These are phyloP conservation scores for Ogataea pini DNA, from an alignment of 805 yeast genomes.

Conservation along the genomic window DNA sequence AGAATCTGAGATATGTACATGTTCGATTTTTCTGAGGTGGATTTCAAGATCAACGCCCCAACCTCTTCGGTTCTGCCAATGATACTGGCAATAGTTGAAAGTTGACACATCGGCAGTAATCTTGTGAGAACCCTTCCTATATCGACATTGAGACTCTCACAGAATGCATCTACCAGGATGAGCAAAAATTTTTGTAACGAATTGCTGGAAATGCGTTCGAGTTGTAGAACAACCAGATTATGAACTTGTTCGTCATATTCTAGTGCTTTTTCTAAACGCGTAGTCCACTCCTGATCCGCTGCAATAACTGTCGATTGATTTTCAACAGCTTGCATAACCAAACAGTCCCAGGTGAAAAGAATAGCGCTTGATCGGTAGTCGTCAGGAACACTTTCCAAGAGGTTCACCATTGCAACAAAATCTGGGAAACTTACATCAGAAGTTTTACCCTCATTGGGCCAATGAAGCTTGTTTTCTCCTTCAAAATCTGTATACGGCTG, in stretches of 20 bases:
- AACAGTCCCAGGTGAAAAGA: slow-evolving; percentile 53
- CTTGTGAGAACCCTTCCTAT: slow-evolving; percentile 23
- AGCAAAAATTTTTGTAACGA: slow-evolving; percentile 15
- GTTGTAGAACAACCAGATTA: slow-evolving; percentile 24
- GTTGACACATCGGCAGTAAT: slow-evolving; percentile 29
- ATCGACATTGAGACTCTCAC: neutral
- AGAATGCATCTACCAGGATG: slow-evolving; percentile 13
- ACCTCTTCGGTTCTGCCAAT: slow-evolving; percentile 17
- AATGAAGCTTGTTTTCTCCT: neutral
- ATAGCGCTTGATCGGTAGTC: slow-evolving; percentile 41
- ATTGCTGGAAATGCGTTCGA: slow-evolving; percentile 9
- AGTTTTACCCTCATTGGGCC: slow-evolving; percentile 31
- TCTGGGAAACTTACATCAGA: slow-evolving; percentile 51
- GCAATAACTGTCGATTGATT: slow-evolving; percentile 56
- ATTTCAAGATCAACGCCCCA: slow-evolving; percentile 15
- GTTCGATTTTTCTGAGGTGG: slow-evolving; percentile 28
- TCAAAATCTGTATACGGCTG: slow-evolving; percentile 34
- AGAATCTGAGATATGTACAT: slow-evolving; percentile 27
- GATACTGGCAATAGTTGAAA: slow-evolving; percentile 19
- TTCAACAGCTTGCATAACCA: slow-evolving; percentile 66
- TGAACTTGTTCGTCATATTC: slow-evolving; percentile 59
- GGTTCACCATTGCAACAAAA: slow-evolving; percentile 43
- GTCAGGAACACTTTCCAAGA: slow-evolving; percentile 29
- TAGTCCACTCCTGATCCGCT: slow-evolving; percentile 73
- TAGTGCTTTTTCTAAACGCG: slow-evolving; percentile 67